Evolutionary conservation across 2,329 filamentous ascomycete genomes (phyloP).

Genomic region (Trichoderma sp.): DNA sequence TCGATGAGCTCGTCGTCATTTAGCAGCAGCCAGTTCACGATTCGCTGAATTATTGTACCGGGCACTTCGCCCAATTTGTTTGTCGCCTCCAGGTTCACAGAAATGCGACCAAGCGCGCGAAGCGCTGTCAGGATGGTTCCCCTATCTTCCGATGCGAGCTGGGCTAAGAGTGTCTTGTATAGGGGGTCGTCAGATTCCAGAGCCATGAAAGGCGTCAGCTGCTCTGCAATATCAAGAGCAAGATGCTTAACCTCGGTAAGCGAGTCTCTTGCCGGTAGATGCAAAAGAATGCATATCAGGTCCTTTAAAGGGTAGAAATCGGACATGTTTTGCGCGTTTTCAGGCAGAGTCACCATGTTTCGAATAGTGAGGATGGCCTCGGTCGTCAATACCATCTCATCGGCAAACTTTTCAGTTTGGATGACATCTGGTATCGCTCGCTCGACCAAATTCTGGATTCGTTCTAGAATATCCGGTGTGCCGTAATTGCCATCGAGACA

Average conservation of each 20-base stretch:
- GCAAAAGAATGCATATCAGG: slow-evolving; percentile 76
- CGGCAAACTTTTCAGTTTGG: slow-evolving; percentile 66
- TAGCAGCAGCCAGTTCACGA: slow-evolving; percentile 71
- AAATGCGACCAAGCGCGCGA: slow-evolving; percentile 79
- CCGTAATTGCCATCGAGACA: slow-evolving; percentile 46
- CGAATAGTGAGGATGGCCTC: slow-evolving; percentile 85
- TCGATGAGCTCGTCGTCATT: slow-evolving; percentile 89
- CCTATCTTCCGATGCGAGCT: slow-evolving; percentile 68
- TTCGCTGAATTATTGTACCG: slow-evolving; percentile 58
- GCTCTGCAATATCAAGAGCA: slow-evolving; percentile 86
- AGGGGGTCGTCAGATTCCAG: slow-evolving; percentile 72
- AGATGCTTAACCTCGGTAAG: slow-evolving; percentile 86
- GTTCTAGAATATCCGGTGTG: slow-evolving; percentile 57
- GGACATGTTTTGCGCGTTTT: slow-evolving; percentile 81
- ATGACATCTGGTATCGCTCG: slow-evolving; percentile 65
- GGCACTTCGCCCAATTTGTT: slow-evolving; percentile 75
- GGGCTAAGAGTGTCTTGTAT: slow-evolving; percentile 68
- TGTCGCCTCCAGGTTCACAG: slow-evolving; percentile 76
- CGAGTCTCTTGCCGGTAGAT: slow-evolving; percentile 67
- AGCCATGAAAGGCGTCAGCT: slow-evolving; percentile 76
- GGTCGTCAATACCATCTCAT: slow-evolving; percentile 71
- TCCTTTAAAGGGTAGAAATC: slow-evolving; percentile 74
- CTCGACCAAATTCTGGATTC: slow-evolving; percentile 61
- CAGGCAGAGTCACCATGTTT: slow-evolving; percentile 92
- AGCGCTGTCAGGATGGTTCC: slow-evolving; percentile 78